Conservation (phyloP, 768 basidiomycete species). For the Trametes gibbosa region DNA sequence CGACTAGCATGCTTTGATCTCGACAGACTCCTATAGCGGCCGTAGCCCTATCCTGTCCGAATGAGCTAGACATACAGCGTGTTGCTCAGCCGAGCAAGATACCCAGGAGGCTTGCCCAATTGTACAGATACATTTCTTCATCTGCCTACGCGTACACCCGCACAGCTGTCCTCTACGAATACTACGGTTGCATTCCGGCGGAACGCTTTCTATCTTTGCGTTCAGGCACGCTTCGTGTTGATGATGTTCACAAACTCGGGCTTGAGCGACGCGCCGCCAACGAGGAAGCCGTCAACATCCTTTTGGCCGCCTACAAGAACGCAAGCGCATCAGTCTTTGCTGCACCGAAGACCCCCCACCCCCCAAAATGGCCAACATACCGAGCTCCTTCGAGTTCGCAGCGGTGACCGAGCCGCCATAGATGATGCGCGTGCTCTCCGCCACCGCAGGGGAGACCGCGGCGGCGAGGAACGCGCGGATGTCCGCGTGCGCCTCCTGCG, state of each 20-base stretch:
- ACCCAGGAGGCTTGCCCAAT: too few species aligned
- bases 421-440: conserved; percentile 78
- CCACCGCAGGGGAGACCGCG: conserved; percentile 65
- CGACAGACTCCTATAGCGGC: too few species aligned
- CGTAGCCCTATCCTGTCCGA: too few species aligned
- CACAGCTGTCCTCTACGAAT: neutral
- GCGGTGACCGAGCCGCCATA: conserved; percentile 95
- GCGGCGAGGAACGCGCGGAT: conserved; percentile 73
- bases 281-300: conserved; percentile 97
- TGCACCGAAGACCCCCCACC: neutral
- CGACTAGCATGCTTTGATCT: too few species aligned
- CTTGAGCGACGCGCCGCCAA: conserved; percentile 96
- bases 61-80: too few species aligned
- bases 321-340: neutral
- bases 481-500: conserved; percentile 86
- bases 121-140: neutral
- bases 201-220: neutral
- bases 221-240: conserved; percentile 52
- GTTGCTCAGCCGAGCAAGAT: too few species aligned
- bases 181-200: neutral
- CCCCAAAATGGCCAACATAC: conserved; percentile 43
- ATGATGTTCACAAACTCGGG: conserved; percentile 94
- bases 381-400: conserved; percentile 83
- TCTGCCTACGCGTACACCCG: conserved; percentile 1
- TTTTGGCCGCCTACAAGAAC: conserved; percentile 53